Evolutionary conservation across 2,329 filamentous ascomycete genomes (phyloP), one percentile per base, ranked within the genome.

Genomic region (Trichoderma sp.): DNA sequence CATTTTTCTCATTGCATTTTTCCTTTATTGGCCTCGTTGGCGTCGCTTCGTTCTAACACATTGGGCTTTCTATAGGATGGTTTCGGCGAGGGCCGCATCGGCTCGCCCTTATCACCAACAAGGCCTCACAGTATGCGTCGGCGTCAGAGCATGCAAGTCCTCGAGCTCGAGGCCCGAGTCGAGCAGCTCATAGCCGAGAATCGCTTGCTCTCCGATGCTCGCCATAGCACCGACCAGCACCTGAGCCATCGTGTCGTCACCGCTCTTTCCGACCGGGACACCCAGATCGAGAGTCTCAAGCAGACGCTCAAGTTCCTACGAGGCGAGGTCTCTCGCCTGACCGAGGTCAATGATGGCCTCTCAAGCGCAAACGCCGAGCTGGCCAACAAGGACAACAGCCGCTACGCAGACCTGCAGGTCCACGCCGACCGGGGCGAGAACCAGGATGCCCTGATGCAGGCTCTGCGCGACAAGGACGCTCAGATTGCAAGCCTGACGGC

Each of bases 111-210:
- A 81, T 98, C 97, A 81, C 97, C 97, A 74, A 97, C 95, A 80
- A 92, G 96, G 85, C 95, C 97, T 80, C 95, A 95, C 82, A 98
- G 95, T 88, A 94, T 99, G 90, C 95, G 96, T 80, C 95, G 96
- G 83, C 94, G 96, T 82, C 97, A 98, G 85, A 98, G 96, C 89
- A 96, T 98, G 92, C 96, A 98, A 86, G 92, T 96, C 73, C 92
- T 98, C 77, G 96, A 99, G 81, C 92, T 99, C 82, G 95, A 98
- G 87, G 89, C 91, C 76, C 91, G 90, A 81, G 90, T 99, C 80
- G 95, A 98, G 80, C 93, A 96, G 84, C 88, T 99, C 78, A 88
- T 93, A 56, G 91, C 93, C 27, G 96, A 99, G 83, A 98, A 98
- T 82, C 92, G 93, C 75, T 87, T 91, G 77, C 91, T 99, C 33